Conservation (phyloP, 768 basidiomycete species). For the Cystobasidiopsis lactophilus region DNA sequence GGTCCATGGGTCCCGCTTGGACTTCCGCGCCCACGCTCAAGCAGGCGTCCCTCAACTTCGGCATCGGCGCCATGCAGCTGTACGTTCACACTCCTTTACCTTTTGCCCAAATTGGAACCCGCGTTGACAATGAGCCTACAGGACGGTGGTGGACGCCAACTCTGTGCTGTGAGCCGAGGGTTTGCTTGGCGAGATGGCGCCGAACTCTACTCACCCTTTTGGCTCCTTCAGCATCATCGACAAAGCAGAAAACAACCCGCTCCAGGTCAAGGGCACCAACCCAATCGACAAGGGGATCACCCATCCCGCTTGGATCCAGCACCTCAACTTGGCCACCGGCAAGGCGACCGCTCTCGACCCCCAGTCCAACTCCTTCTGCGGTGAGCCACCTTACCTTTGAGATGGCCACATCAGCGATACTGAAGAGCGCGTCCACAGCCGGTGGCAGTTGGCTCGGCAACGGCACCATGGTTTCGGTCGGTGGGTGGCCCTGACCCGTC, state of each 20-base stretch:
- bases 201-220: too few species aligned
- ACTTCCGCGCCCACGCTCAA: not conserved
- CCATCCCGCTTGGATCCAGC: slow-evolving; percentile 11
- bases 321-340: slow-evolving; percentile 11
- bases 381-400: too few species aligned
- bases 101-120: not conserved
- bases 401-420: too few species aligned
- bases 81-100: not conserved
- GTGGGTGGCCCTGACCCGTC: too few species aligned
- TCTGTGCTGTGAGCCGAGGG: too few species aligned
- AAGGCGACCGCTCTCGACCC: slow-evolving; percentile 39
- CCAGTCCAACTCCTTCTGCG: slow-evolving; percentile 36
- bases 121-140: too few species aligned
- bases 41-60: slow-evolving; percentile 25
- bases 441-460: slow-evolving; percentile 21
- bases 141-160: not conserved
- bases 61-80: slow-evolving; percentile 36
- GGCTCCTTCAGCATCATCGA: slow-evolving; percentile 13
- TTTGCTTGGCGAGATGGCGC: too few species aligned
- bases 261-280: slow-evolving; percentile 2
- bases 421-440: too few species aligned
- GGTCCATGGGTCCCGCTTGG: slow-evolving; percentile 1
- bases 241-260: slow-evolving; percentile 16
- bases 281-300: not conserved
- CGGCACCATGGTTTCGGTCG: slow-evolving; percentile 20